Conservation (phyloP, 2,329 filamentous ascomycete species). For the Fusarium nanum region DNA sequence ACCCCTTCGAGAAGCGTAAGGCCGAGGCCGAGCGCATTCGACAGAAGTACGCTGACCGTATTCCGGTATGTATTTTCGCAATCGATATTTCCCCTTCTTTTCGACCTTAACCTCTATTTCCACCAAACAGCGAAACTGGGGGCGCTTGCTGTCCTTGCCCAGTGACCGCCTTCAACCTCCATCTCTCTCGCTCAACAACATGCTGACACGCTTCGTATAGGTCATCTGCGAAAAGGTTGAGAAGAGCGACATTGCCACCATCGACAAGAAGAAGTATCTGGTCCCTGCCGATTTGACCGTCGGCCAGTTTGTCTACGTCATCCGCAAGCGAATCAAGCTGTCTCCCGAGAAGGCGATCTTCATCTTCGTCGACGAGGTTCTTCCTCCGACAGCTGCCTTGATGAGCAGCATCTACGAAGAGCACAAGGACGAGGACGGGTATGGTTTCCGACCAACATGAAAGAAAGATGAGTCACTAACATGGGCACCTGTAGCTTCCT, state of each 20-base stretch:
- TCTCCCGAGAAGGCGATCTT: conserved; percentile 99
- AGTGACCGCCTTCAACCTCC: conserved; percentile 33
- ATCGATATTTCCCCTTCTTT: conserved; percentile 4
- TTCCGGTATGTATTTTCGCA: conserved; percentile 78
- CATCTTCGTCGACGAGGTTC: conserved; percentile 99
- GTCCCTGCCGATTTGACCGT: conserved; percentile 98
- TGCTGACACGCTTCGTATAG: conserved; percentile 89
- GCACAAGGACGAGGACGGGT: conserved; percentile 88
- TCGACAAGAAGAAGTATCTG: conserved; percentile 99
- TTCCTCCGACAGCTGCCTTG: conserved; percentile 94
- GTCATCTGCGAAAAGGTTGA: conserved; percentile 99
- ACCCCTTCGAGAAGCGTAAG: conserved; percentile 99
- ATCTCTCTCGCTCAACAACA: conserved; percentile 20
- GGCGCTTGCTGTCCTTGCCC: conserved; percentile 21
- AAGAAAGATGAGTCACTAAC: conserved; percentile 29
- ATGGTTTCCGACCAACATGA: conserved; percentile 46
- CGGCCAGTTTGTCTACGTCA: conserved; percentile 99
- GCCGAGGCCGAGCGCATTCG: conserved; percentile 99
- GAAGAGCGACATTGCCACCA: conserved; percentile 98
- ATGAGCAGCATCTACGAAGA: conserved; percentile 99
- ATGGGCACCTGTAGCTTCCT: conserved; percentile 75
- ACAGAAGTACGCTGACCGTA: conserved; percentile 98
- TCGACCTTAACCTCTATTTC: background rate
- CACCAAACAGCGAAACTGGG: conserved; percentile 1
- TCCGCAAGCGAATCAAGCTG: conserved; percentile 99